phyloP scores from a whole-genome alignment of 106 monocot genomes.

The Dendrobium huoshanense region DNA sequence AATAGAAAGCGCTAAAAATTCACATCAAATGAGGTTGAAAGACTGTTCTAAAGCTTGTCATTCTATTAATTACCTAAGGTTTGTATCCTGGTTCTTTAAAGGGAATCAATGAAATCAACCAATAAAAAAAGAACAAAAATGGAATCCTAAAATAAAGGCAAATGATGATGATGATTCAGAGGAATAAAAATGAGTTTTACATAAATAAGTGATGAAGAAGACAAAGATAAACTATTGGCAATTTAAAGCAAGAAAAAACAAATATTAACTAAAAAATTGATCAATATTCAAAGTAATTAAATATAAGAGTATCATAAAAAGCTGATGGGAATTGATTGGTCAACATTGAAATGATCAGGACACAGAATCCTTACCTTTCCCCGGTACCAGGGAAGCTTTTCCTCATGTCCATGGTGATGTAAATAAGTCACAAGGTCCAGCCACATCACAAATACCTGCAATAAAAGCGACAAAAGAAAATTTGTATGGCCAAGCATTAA shows the following conservation, averaged over 20 bases:
- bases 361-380: constrained; percentile 47
- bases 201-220: too few species aligned
- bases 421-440: constrained; percentile 90
- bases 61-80: neutral
- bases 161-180: neutral
- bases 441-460: constrained; percentile 78
- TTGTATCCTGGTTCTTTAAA: neutral
- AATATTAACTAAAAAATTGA: neutral
- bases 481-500: neutral
- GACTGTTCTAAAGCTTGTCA: neutral
- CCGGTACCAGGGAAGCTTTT: constrained; percentile 91
- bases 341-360: neutral
- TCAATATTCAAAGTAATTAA: neutral
- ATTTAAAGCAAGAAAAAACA: neutral
- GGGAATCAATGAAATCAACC: neutral
- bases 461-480: neutral
- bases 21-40: neutral
- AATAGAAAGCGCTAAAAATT: neutral
- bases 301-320: too few species aligned
- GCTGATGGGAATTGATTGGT: neutral
- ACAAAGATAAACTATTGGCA: neutral
- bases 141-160: neutral
- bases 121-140: neutral
- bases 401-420: constrained; percentile 87
- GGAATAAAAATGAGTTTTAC: too few species aligned